Conservation (phyloP, 805 yeast species). For the Lachancea quebecensis region DNA sequence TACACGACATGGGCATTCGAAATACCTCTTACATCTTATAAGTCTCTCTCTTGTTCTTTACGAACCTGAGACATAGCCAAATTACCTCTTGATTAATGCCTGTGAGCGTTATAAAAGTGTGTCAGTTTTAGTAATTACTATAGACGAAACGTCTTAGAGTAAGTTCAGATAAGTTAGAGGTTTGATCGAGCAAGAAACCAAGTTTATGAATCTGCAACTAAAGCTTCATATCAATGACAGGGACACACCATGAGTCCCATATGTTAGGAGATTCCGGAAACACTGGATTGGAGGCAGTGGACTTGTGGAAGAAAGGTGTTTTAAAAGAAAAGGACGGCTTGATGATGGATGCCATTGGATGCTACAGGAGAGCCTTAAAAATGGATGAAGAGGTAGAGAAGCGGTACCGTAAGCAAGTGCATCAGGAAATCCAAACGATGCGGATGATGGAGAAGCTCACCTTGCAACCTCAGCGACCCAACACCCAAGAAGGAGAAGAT, state of each 20-base stretch:
- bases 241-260: too few species aligned
- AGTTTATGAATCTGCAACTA: too few species aligned
- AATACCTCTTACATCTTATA: too few species aligned
- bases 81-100: background rate
- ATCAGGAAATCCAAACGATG: constrained; percentile 27
- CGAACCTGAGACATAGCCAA: too few species aligned
- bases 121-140: background rate
- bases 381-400: constrained; percentile 53
- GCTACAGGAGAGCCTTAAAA: constrained; percentile 65
- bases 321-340: constrained; percentile 66
- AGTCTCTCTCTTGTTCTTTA: too few species aligned
- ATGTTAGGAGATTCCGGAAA: too few species aligned
- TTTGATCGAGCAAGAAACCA: background rate
- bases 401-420: constrained; percentile 51
- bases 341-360: constrained; percentile 74
- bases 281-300: constrained; percentile 40
- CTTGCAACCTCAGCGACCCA: too few species aligned
- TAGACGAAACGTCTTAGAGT: background rate
- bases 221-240: too few species aligned
- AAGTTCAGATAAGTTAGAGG: background rate
- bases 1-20: too few species aligned
- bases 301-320: constrained; percentile 61
- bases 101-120: background rate
- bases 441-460: constrained; percentile 7
- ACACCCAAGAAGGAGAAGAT: constrained; percentile 2